Conservation (phyloP, 345 rosid genomes). For the Angophora floribunda region DNA sequence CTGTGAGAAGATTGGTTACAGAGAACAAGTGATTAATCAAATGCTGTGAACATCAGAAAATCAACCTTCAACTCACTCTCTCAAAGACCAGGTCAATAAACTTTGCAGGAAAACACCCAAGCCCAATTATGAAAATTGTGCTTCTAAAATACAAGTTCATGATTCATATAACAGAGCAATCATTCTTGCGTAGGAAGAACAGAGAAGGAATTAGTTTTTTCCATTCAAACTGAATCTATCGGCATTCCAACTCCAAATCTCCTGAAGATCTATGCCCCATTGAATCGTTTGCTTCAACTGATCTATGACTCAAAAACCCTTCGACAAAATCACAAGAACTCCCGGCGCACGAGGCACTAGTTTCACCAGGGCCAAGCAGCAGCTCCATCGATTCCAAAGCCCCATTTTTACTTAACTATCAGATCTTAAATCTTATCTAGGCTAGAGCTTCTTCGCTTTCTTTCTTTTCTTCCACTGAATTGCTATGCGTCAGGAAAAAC, state of each 20-base stretch:
- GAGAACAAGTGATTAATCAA: not conserved
- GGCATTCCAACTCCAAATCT: not conserved
- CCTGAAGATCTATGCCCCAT: not conserved
- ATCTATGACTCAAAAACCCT: not conserved
- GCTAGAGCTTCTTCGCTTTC: not conserved
- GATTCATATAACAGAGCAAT: not conserved
- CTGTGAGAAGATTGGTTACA: not conserved
- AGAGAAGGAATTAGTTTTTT: not conserved
- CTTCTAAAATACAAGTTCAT: not conserved
- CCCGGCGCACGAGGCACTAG: fast-evolving
- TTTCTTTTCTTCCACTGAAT: not conserved
- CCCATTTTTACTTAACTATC: not conserved
- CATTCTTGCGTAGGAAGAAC: not conserved
- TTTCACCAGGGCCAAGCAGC: not conserved
- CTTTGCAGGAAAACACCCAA: not conserved
- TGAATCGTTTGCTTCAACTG: not conserved
- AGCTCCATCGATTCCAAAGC: not conserved
- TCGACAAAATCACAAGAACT: not conserved
- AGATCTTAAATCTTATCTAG: not conserved
- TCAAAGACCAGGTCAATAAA: not conserved
- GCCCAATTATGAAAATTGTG: not conserved
- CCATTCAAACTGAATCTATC: not conserved
- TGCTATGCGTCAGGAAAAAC: not conserved
- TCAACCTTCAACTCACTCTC: not conserved
- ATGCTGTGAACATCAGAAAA: not conserved